phyloP scores from a whole-genome alignment of 176 grass and related monocot genomes.

The Oryza meridionalis region DNA sequence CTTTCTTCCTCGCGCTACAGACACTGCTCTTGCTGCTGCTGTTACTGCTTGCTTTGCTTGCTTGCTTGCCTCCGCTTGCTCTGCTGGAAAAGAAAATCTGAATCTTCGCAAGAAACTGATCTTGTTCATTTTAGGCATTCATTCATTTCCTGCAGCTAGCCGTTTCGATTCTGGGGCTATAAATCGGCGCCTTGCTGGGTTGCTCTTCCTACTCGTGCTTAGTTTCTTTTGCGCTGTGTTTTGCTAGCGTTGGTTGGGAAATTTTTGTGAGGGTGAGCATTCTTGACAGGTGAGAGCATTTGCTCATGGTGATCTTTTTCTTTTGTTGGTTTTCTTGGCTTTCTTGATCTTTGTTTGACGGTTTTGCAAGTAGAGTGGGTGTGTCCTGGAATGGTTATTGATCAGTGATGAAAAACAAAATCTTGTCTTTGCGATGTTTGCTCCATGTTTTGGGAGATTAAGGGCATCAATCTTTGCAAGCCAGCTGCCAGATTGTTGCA shows the following conservation, averaged over 20 bases:
- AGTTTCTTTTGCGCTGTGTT: background rate
- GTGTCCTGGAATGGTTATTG: background rate
- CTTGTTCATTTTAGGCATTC: background rate
- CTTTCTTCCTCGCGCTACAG: background rate
- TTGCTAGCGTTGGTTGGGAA: background rate
- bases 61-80: background rate
- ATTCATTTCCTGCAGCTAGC: constrained; percentile 9
- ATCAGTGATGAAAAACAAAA: constrained; percentile 5
- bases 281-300: background rate
- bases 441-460: constrained; percentile 1
- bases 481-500: constrained; percentile 1
- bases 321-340: background rate
- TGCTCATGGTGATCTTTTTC: background rate
- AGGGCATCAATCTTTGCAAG: background rate
- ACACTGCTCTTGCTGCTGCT: background rate
- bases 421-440: background rate
- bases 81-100: background rate
- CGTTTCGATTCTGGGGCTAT: background rate
- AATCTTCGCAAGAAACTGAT: constrained; percentile 6
- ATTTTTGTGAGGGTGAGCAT: background rate
- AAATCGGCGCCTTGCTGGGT: background rate
- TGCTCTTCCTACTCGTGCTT: background rate
- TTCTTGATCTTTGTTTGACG: background rate
- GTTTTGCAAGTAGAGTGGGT: background rate
- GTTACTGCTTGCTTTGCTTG: no score